These are phyloP conservation scores for Cyberlindnera suaveolens DNA, from an alignment of 805 yeast species.

Conservation along the genomic window DNA sequence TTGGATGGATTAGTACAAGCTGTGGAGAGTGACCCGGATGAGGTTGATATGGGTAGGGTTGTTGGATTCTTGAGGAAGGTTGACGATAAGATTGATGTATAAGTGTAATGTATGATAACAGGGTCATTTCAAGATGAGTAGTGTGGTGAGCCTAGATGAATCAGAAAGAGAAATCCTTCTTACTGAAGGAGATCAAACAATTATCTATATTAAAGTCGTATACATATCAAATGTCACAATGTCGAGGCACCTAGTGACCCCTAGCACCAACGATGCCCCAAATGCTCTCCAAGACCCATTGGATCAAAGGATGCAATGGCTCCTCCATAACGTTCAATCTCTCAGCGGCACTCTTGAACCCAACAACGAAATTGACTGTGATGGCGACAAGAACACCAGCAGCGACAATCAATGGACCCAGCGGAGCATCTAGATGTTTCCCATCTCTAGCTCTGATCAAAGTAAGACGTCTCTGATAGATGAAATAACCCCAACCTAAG, in stretches of 20 bases:
- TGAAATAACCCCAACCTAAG: constrained; percentile 84
- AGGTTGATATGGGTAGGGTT: constrained; percentile 51
- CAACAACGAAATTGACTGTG: constrained; percentile 64
- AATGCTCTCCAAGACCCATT: constrained; percentile 25
- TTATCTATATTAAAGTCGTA: neutral
- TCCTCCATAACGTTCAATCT: constrained; percentile 11
- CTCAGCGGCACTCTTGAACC: constrained; percentile 39
- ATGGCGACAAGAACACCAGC: constrained; percentile 61
- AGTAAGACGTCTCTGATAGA: constrained; percentile 63
- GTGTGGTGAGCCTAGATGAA: too few species aligned
- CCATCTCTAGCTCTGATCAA: constrained; percentile 79
- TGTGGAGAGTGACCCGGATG: constrained; percentile 80
- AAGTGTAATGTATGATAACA: neutral
- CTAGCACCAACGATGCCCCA: constrained; percentile 29
- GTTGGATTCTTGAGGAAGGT: constrained; percentile 49
- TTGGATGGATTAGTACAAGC: constrained; percentile 84
- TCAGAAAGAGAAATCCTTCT: too few species aligned
- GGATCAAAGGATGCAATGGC: constrained; percentile 20
- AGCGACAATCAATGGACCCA: constrained; percentile 84
- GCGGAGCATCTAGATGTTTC: constrained; percentile 78
- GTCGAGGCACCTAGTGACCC: constrained; percentile 5
- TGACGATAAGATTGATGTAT: constrained; percentile 21
- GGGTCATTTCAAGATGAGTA: too few species aligned
- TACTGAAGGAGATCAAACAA: neutral
- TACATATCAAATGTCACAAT: neutral